Base-by-base conservation (phyloP, 352 stramenopile species). In the Phytopythium oedochilum region DNA sequence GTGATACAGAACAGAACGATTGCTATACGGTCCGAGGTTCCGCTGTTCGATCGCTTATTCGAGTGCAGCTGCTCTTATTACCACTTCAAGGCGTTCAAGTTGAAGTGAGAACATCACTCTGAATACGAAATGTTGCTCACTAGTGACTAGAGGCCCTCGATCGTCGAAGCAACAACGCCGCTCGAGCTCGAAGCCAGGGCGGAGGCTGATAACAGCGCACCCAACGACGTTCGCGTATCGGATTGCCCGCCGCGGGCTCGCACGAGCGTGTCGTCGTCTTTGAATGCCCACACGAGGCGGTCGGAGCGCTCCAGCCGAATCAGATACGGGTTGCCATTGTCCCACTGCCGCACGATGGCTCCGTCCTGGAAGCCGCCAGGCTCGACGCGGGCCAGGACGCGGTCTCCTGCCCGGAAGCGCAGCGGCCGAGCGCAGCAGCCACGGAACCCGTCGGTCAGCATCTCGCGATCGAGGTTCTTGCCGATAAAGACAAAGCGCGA, bases 401-500 rank as follows among this genome's bases (percentile, higher is more conserved):
- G 54, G 55, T 80, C 71, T 20, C 75, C 75, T 15, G 75, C 64
- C 22, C 59, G 59, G 43, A 86, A 85, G 4, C 70, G 70, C 20
- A 83, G 59, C 22, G 64, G 34, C 2, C 46, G 52, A 0, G 71
- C 69, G 58, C 64, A 66, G 47, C 70, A 86, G 29, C 60, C 61
- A 12, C 74, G 53, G 49, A 94, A 75, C 5, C 63, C 71, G 10
- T 69, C 59, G 0, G 64, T 72, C 44, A 95, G 72, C 25, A 72
- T 61, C 38, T 76, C 55, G 23, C 75, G 76, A 60, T 94, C 83
- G 38, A 96, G 80, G 48, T 89, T 78, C 58, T 91, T 88, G 39
- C 96, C 96, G 73, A 98, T 98, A 64, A 98, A 98, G 35, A 98
- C 96, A 68, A 98, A 96, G 36, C 96, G 94, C 54, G 92, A 96